A percentile compares a stretch with the other conserved stretches of the same genome.
phyloP scores from a whole-genome alignment of 78 protist species.

The Dictyostelium citrinum region DNA sequence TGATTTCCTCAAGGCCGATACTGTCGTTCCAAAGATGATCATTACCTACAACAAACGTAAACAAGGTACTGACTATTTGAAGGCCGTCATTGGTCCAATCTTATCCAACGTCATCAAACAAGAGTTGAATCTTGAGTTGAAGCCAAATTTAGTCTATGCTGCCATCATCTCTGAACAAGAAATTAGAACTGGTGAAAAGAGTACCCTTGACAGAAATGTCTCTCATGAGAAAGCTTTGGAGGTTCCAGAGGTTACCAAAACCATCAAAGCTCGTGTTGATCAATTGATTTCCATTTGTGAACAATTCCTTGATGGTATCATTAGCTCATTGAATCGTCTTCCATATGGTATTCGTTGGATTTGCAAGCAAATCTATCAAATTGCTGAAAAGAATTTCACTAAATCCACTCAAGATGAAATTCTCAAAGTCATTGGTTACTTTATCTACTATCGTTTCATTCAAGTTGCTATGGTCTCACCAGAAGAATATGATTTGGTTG shows the following conservation, averaged over 20 bases:
- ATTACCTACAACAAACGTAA: constrained; percentile 86
- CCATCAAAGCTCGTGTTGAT: constrained; percentile 79
- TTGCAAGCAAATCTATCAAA: constrained; percentile 82
- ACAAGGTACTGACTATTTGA: constrained; percentile 84
- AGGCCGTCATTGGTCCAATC: constrained; percentile 78
- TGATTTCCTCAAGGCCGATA: constrained; percentile 82
- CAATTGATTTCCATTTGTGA: constrained; percentile 80
- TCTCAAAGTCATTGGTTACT: constrained; percentile 79
- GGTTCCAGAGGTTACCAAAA: constrained; percentile 82
- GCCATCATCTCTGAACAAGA: constrained; percentile 85
- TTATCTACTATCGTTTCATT: constrained; percentile 88
- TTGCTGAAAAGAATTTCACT: constrained; percentile 82
- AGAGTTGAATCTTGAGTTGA: constrained; percentile 79
- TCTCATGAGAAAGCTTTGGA: constrained; percentile 84
- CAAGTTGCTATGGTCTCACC: constrained; percentile 85
- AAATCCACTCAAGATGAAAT: constrained; percentile 75
- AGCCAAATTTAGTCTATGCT: constrained; percentile 80
- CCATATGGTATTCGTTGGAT: constrained; percentile 92
- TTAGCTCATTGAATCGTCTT: constrained; percentile 68
- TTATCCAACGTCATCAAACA: constrained; percentile 71
- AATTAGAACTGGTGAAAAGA: constrained; percentile 86
- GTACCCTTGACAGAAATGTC: constrained; percentile 69
- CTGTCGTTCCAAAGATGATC: constrained; percentile 89
- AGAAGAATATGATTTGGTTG: constrained; percentile 77
- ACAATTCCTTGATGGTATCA: constrained; percentile 85